Evolutionary conservation across 2,329 filamentous ascomycete species (phyloP), one percentile per base, ranked within the genome.

Genomic region (Fusarium begoniae): DNA sequence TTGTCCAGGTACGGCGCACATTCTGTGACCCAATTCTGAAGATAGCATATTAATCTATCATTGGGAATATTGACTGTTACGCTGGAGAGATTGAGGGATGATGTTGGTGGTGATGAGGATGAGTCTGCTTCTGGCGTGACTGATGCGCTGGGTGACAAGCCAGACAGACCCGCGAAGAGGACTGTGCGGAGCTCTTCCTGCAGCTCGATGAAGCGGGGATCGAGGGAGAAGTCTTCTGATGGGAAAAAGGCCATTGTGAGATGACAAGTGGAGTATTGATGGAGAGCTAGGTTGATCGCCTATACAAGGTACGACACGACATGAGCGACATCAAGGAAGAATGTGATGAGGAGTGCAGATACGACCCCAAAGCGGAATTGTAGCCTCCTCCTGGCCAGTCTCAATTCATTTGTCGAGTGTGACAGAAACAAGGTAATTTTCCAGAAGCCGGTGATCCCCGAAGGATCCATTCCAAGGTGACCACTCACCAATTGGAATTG

Each of bases 1-100:
- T 89, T 90, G 73, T 90, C 88, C 8, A 90, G 69, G 32, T 79
- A 78, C 2, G 80, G 84, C 7, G 87, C 87, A 45, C 88, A 85
- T 63, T 89, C 84, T 3, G 85, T 84, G 28, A 89, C 84, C 78
- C 87, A 90, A 50, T 88, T 85, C 47, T 85, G 84, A 41, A 87
- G 74, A 56, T 85, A 86, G 38, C 66, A 72, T 57, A 73, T 75
- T 45, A 75, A 73, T 60, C 55, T 73, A 47, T 74, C 78, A 59
- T 72, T 74, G 5, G 79, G 79, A 14, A 81, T 76, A 6, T 75
- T 72, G 45, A 81, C 77, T 6, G 73, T 75, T 20, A 79, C 75
- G 17, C 75, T 71, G 5, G 78, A 73, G 35, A 80, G 80, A 68
- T 79, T 72, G 26, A 80, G 74, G 28, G 70, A 76, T 26, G 68